These are phyloP conservation scores for Plectosphaerella plurivora DNA, from an alignment of 2,329 filamentous ascomycete species.

Conservation along the genomic window DNA sequence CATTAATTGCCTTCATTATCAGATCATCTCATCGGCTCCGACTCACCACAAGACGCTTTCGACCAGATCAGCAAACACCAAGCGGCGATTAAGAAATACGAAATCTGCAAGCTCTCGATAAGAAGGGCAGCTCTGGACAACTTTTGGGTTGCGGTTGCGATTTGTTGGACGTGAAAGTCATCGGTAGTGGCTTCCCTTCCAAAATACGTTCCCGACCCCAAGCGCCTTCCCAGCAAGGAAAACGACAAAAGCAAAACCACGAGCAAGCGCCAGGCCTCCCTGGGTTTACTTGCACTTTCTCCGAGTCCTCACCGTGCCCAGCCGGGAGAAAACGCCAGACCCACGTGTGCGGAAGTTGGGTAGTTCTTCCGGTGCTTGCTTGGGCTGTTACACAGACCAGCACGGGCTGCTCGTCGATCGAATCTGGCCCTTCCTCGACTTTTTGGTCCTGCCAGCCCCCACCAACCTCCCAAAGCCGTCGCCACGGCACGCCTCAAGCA, in stretches of 20 bases:
- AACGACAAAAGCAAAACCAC: neutral
- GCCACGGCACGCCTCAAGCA: neutral
- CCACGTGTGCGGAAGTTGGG: neutral
- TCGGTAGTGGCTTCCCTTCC: too few species aligned
- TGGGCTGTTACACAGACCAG: conserved; percentile 1
- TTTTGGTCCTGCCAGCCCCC: neutral
- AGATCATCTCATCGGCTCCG: too few species aligned
- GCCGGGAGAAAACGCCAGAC: neutral
- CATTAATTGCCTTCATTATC: too few species aligned
- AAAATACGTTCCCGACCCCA: too few species aligned
- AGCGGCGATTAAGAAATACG: too few species aligned
- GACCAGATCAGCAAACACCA: too few species aligned
- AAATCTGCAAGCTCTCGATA: too few species aligned
- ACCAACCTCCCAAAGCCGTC: neutral
- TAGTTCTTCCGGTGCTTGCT: conserved; percentile 4
- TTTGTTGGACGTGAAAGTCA: too few species aligned
- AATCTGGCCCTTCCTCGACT: neutral
- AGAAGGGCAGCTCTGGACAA: too few species aligned
- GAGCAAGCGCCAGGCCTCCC: neutral
- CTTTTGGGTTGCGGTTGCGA: too few species aligned
- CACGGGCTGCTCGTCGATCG: neutral
- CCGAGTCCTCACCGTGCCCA: neutral
- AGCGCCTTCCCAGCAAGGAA: too few species aligned
- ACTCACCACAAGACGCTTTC: too few species aligned
- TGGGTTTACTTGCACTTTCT: neutral